Evolutionary conservation across 148 eudicot genomes (phyloP).

Genomic region (Spergularia marina): DNA sequence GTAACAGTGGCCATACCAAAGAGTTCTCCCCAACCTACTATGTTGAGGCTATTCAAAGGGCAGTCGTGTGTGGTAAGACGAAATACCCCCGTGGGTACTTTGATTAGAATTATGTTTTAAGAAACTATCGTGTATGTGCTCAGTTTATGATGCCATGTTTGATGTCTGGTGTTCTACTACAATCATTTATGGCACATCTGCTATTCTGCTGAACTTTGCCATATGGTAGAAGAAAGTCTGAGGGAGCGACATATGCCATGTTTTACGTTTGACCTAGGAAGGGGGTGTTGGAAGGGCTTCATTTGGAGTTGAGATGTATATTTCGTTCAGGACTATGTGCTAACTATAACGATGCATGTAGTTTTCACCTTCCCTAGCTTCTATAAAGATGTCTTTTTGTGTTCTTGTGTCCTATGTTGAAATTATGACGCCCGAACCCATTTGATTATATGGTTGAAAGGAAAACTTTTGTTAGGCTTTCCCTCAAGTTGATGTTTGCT

Average conservation of each 20-base stretch:
- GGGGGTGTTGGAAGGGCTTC: neutral
- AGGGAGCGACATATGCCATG: neutral
- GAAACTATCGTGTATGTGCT: neutral
- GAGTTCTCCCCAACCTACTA: constrained; percentile 71
- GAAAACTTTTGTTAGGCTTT: neutral
- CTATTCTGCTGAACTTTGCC: neutral
- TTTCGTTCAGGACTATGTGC: neutral
- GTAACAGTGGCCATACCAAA: constrained; percentile 77
- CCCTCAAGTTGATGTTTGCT: neutral
- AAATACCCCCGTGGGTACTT: neutral
- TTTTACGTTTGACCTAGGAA: neutral
- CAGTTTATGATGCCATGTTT: neutral
- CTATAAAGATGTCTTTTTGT: neutral
- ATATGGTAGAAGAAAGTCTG: neutral
- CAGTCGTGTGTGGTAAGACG: constrained; percentile 82
- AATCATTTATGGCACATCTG: neutral
- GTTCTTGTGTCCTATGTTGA: neutral
- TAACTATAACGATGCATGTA: neutral
- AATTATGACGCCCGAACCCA: too few relatives aligned
- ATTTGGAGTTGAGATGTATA: neutral
- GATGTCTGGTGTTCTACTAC: neutral
- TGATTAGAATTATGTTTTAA: neutral
- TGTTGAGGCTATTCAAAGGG: constrained; percentile 85
- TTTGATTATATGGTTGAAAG: neutral
- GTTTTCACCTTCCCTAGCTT: neutral